Evolutionary conservation across 2,329 filamentous ascomycete species (phyloP).

Genomic region (Pleurostoma richardsiae): DNA sequence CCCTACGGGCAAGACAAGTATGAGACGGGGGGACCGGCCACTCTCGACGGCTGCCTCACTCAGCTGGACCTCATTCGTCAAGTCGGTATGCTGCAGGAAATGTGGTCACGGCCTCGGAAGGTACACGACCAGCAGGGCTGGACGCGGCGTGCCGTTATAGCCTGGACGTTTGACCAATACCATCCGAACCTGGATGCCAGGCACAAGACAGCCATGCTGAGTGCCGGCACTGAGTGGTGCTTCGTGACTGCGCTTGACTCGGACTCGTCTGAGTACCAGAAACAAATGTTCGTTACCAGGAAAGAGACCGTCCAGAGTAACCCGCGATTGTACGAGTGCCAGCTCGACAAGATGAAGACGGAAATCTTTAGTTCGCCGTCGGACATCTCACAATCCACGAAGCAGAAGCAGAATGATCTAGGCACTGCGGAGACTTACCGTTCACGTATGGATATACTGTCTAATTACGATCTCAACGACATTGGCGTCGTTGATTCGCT

Average conservation of each 20-base stretch:
- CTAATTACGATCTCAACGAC: too few relatives aligned
- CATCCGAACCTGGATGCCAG: conserved; percentile 35
- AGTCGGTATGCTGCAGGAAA: conserved; percentile 64
- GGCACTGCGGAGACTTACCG: too few relatives aligned
- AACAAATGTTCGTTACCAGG: too few relatives aligned
- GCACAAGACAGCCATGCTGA: conserved; percentile 34
- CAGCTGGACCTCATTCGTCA: conserved; percentile 53
- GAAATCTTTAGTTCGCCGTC: too few relatives aligned
- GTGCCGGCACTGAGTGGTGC: conserved; percentile 53
- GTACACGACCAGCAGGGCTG: conserved; percentile 31
- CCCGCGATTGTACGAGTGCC: too few relatives aligned
- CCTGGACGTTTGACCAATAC: conserved; percentile 59
- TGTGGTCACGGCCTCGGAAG: conserved; percentile 46
- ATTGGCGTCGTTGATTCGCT: too few relatives aligned
- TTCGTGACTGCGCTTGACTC: conserved; percentile 58
- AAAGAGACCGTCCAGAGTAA: too few relatives aligned
- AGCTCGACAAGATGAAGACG: too few relatives aligned
- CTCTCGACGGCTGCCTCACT: conserved; percentile 22
- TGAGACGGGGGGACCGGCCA: conserved; percentile 13
- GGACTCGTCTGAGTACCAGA: too few relatives aligned
- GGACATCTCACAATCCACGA: too few relatives aligned
- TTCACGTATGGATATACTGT: too few relatives aligned
- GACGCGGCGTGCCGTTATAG: conserved; percentile 52
- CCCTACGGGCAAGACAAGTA: conserved; percentile 18
- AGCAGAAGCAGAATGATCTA: too few relatives aligned